Conservation (phyloP, 108 stramenopile genomes). For the Epithemia pelagica region DNA sequence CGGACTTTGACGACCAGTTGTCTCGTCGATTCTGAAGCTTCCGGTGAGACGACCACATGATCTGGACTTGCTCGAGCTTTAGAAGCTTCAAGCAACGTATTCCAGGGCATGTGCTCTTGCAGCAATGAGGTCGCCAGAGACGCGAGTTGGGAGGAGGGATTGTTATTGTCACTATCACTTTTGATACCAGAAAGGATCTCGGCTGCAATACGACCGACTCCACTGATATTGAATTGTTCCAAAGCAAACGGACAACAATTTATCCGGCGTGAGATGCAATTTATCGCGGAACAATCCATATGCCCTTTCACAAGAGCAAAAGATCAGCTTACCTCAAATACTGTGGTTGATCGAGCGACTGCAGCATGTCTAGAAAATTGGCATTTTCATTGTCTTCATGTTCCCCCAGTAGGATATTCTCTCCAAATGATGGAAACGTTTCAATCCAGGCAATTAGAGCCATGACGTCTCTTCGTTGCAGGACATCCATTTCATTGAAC, state of each 20-base stretch:
- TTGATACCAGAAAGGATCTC: neutral
- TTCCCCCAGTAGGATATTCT: neutral
- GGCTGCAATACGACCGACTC: slow-evolving; percentile 2
- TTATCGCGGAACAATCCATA: too few species aligned
- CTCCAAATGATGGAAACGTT: slow-evolving; percentile 28
- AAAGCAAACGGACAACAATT: too few species aligned
- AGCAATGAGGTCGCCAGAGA: neutral
- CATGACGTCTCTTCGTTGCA: slow-evolving; percentile 16
- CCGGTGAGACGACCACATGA: neutral
- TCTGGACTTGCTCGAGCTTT: slow-evolving; percentile 3
- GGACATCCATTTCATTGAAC: neutral
- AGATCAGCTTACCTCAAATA: neutral
- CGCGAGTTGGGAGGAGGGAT: neutral
- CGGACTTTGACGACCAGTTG: neutral
- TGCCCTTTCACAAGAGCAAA: neutral
- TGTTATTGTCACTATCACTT: neutral
- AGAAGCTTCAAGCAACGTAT: neutral
- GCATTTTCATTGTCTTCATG: neutral
- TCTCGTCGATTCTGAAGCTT: slow-evolving; percentile 1
- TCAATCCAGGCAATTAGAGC: slow-evolving; percentile 32
- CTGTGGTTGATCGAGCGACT: neutral
- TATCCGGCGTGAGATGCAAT: too few species aligned
- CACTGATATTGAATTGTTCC: slow-evolving; percentile 10
- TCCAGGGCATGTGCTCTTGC: slow-evolving; percentile 1
- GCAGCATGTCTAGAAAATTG: neutral